A percentile compares a stretch with the other conserved stretches of the same genome.
phyloP scores from a whole-genome alignment of 805 yeast species.

The Debaryomyces tyrocola region DNA sequence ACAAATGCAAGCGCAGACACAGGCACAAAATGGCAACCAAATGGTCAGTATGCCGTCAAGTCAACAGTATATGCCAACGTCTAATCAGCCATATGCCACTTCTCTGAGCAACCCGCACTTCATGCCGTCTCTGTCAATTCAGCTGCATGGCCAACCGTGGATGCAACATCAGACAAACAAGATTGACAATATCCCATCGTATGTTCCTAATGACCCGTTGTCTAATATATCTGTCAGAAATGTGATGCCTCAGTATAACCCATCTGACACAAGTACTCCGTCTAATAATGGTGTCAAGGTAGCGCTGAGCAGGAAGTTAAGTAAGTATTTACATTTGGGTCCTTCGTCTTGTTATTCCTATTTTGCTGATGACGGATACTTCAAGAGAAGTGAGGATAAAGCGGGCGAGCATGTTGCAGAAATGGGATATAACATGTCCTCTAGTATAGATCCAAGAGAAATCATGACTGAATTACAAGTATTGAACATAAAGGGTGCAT shows the following conservation, averaged over 20 bases:
- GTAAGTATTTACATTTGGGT: constrained; percentile 9
- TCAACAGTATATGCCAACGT: too few species aligned
- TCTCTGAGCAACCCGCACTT: too few species aligned
- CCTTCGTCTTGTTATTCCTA: constrained; percentile 8
- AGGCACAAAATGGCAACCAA: too few species aligned
- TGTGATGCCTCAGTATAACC: constrained; percentile 4
- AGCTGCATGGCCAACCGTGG: too few species aligned
- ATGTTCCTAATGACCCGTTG: constrained; percentile 1
- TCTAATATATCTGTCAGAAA: constrained; percentile 3
- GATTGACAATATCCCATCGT: too few species aligned
- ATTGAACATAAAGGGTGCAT: constrained; percentile 7
- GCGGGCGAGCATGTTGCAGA: neutral
- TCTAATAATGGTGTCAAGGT: constrained; percentile 1
- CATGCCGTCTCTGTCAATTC: too few species aligned
- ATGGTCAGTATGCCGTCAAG: too few species aligned
- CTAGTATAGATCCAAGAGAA: constrained; percentile 2
- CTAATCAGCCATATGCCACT: too few species aligned
- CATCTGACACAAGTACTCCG: neutral
- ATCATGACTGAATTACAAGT: constrained; percentile 5
- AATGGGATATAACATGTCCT: neutral
- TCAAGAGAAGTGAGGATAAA: neutral
- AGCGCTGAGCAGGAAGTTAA: constrained; percentile 2
- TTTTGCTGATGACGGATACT: constrained; percentile 4
- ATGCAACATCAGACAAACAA: too few species aligned
- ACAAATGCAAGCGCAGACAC: too few species aligned